A percentile compares a stretch with the other conserved stretches of the same genome.
phyloP scores from a whole-genome alignment of 1,139 yeast genomes.

The Chernovozyma sophiae-reginae region DNA sequence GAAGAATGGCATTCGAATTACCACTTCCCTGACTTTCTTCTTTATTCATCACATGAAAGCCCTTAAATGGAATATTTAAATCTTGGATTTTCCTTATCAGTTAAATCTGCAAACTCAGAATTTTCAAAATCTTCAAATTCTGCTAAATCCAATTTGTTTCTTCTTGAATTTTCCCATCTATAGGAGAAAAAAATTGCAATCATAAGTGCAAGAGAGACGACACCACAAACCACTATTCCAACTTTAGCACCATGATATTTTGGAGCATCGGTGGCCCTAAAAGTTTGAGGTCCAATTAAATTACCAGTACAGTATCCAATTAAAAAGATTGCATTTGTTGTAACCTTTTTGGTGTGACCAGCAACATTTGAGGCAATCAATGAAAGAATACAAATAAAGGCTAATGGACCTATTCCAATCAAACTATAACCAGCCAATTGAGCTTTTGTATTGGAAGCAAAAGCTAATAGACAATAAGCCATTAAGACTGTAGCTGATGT shows the following conservation, averaged over 20 bases:
- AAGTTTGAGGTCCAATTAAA: constrained; percentile 68
- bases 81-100: constrained; percentile 62
- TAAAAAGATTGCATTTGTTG: constrained; percentile 18
- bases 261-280: constrained; percentile 52
- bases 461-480: constrained; percentile 47
- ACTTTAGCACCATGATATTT: constrained; percentile 43
- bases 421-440: constrained; percentile 41
- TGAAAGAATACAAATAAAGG: constrained; percentile 19
- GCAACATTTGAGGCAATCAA: constrained; percentile 23
- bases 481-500: constrained; percentile 34
- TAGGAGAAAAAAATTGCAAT: constrained; percentile 26
- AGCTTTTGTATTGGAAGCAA: constrained; percentile 30
- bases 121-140: constrained; percentile 28
- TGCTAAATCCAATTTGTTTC: constrained; percentile 15
- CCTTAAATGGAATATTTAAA: constrained; percentile 41
- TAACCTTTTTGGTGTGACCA: constrained; percentile 21
- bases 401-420: constrained; percentile 27
- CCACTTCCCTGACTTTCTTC: too few relatives aligned
- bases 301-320: constrained; percentile 64
- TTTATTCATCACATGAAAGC: too few relatives aligned
- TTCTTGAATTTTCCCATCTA: constrained; percentile 21
- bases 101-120: constrained; percentile 57
- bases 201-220: constrained; percentile 20
- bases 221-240: constrained; percentile 30
- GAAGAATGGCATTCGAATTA: too few relatives aligned